Conservation (phyloP, 179 eudicot species). For the Actinidia polygama region DNA sequence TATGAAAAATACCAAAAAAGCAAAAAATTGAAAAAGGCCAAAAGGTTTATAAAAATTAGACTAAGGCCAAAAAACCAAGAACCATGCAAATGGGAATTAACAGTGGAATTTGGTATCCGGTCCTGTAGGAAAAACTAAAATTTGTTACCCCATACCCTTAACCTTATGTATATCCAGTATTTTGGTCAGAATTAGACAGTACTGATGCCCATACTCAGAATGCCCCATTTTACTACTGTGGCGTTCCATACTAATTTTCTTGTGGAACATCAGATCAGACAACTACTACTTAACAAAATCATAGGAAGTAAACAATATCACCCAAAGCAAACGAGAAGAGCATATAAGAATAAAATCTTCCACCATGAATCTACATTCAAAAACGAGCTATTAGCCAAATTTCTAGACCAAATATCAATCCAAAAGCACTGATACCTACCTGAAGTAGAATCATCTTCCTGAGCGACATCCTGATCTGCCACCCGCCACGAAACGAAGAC, state of each 20-base stretch:
- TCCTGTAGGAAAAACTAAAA: no score
- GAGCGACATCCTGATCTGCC: constrained; percentile 99
- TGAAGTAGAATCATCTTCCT: constrained; percentile 96
- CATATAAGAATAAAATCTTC: neutral
- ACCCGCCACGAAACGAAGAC: constrained; percentile 95
- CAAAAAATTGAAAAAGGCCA: no score
- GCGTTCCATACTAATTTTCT: neutral
- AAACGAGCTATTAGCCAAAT: neutral
- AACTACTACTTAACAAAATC: neutral
- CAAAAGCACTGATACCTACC: constrained; percentile 55
- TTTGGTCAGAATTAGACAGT: neutral
- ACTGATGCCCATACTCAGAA: neutral
- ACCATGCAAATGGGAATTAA: no score
- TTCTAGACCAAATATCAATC: constrained; percentile 5
- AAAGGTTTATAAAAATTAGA: no score
- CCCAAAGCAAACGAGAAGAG: neutral
- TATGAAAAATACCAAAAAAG: no score
- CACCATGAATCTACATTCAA: neutral
- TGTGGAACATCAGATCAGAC: neutral
- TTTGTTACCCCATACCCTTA: neutral
- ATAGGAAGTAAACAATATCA: neutral
- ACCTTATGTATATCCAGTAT: neutral
- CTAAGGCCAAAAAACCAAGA: no score
- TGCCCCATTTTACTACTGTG: neutral
- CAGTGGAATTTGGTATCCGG: no score